These are phyloP conservation scores for Aeschynomene evenia DNA, from an alignment of 306 rosid species.

Conservation along the genomic window DNA sequence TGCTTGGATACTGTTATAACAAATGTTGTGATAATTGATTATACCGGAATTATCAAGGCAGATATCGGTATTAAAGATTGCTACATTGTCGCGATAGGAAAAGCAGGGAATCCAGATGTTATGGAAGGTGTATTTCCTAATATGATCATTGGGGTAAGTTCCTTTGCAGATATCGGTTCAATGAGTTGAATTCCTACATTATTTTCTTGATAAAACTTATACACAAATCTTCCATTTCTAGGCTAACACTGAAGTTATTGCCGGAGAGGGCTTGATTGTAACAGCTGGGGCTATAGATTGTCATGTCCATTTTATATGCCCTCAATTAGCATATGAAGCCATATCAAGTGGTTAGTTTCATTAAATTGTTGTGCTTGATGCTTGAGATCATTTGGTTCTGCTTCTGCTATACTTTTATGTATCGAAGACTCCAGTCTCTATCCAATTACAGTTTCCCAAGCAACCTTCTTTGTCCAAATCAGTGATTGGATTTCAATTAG, in stretches of 20 bases:
- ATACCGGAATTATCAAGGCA: constrained; percentile 79
- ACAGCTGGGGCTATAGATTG: constrained; percentile 96
- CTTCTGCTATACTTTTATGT: background rate
- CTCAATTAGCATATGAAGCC: constrained; percentile 79
- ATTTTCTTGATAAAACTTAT: constrained; percentile 21
- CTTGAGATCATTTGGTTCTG: constrained; percentile 18
- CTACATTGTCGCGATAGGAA: constrained; percentile 59
- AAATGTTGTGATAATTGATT: constrained; percentile 79
- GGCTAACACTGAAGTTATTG: constrained; percentile 93
- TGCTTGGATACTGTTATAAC: constrained; percentile 86
- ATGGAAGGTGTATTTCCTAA: constrained; percentile 53
- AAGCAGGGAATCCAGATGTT: constrained; percentile 89
- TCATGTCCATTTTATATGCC: constrained; percentile 95
- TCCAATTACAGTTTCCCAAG: background rate
- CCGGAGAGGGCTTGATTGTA: constrained; percentile 79
- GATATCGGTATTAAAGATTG: constrained; percentile 85
- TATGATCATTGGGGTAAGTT: constrained; percentile 74
- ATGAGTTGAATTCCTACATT: constrained; percentile 8
- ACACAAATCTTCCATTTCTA: constrained; percentile 32
- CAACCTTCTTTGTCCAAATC: background rate
- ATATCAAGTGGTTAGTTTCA: constrained; percentile 74
- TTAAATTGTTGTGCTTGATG: no score
- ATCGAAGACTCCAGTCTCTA: background rate
- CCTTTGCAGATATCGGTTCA: constrained; percentile 19
- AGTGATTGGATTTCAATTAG: background rate